phyloP scores from a whole-genome alignment of 345 rosid genomes.

The Brassica juncea region DNA sequence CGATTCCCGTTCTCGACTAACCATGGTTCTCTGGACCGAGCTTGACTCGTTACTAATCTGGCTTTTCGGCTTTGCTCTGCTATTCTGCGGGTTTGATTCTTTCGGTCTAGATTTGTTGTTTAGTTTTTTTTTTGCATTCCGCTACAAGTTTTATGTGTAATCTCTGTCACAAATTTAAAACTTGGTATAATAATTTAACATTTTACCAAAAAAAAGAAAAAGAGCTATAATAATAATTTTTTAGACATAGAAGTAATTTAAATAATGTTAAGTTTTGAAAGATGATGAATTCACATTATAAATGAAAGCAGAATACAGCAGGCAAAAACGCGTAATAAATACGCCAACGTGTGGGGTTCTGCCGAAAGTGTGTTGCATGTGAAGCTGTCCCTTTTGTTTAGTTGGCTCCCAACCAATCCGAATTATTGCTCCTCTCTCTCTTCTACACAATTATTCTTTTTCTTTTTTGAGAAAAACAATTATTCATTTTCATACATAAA shows the following conservation, averaged over 20 bases:
- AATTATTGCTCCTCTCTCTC: constrained; percentile 22
- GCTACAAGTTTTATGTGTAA: too few species aligned
- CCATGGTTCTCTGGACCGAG: too few species aligned
- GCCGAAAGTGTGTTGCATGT: constrained; percentile 34
- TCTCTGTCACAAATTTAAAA: too few species aligned
- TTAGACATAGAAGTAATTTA: neutral
- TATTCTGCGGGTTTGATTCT: too few species aligned
- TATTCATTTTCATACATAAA: neutral
- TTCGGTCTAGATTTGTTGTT: too few species aligned
- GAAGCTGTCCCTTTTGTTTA: constrained; percentile 27
- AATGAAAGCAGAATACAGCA: constrained; percentile 7
- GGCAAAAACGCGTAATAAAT: constrained; percentile 13
- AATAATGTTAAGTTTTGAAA: neutral
- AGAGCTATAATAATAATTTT: too few species aligned
- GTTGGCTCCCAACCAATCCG: constrained; percentile 32
- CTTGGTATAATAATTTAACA: too few species aligned
- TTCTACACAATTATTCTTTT: constrained; percentile 11
- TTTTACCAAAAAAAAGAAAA: too few species aligned
- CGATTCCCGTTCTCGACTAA: too few species aligned
- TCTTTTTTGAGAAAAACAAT: neutral
- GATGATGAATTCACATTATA: neutral
- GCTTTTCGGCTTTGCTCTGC: too few species aligned
- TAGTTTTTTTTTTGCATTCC: too few species aligned
- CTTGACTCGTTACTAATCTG: too few species aligned
- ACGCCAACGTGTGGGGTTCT: constrained; percentile 30